phyloP scores from a whole-genome alignment of 768 basidiomycete genomes.

The Tricholoma matsutake region DNA sequence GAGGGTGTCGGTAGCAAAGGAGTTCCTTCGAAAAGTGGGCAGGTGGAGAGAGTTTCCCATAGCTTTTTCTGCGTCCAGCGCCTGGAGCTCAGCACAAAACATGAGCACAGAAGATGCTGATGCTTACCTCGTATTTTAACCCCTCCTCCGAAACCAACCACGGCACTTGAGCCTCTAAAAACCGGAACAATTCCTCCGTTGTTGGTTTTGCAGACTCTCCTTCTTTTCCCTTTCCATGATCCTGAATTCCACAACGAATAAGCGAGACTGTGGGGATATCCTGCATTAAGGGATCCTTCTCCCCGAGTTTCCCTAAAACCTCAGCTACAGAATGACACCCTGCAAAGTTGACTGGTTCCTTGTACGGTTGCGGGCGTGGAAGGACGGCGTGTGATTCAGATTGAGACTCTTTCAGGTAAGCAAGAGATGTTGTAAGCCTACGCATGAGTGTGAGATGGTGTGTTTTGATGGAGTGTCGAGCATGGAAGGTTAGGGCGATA shows the following conservation, averaged over 20 bases:
- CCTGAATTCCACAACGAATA: slow-evolving; percentile 60
- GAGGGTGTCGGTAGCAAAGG: slow-evolving; percentile 15
- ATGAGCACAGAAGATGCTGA: background rate
- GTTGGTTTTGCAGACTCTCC: slow-evolving; percentile 38
- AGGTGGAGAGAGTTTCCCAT: slow-evolving; percentile 59
- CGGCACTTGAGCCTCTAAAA: slow-evolving; percentile 54
- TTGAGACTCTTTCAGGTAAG: slow-evolving; percentile 55
- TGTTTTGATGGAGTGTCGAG: slow-evolving; percentile 55
- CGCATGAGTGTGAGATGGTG: slow-evolving; percentile 59
- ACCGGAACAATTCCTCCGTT: slow-evolving; percentile 57
- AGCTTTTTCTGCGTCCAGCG: slow-evolving; percentile 39
- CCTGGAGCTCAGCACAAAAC: background rate
- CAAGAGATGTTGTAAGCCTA: slow-evolving; percentile 53
- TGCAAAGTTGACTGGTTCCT: slow-evolving; percentile 44
- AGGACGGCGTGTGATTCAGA: slow-evolving; percentile 52
- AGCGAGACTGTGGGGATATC: slow-evolving; percentile 51
- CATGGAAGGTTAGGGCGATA: slow-evolving; percentile 53
- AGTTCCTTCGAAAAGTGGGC: slow-evolving; percentile 47
- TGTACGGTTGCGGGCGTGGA: slow-evolving; percentile 49
- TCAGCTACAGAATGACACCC: slow-evolving; percentile 46
- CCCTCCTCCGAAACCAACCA: slow-evolving; percentile 57
- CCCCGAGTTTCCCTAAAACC: slow-evolving; percentile 29
- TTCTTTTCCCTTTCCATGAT: slow-evolving; percentile 38
- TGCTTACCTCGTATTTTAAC: slow-evolving; percentile 49
- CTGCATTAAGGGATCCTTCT: slow-evolving; percentile 25